Evolutionary conservation across 2,329 filamentous ascomycete species (phyloP), one percentile per base, ranked within the genome.

Genomic region (Didymella lethalis): DNA sequence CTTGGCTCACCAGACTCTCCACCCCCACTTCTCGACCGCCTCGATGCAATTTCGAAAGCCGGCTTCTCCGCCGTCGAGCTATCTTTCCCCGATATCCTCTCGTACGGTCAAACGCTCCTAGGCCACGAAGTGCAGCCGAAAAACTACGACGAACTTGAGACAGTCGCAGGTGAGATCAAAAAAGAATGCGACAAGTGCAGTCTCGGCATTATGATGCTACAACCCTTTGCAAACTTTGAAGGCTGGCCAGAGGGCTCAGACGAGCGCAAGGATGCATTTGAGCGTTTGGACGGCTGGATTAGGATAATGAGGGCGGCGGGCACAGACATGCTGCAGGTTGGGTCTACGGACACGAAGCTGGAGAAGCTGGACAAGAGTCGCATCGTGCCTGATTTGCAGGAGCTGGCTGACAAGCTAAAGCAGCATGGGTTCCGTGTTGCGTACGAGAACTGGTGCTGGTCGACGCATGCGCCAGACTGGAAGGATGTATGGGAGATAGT

Each of bases 391-490:
- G 89, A 93, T 65, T 80, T 93, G 0, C 81, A 82, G 1, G 82
- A 87, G 56, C 79, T 93, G 40, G 67, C 65, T 28, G 68, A 69
- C 29, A 77, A 90, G 50, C 80, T 90, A 1, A 83, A 83, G 0
- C 72, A 80, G 23, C 82, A 85, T 46, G 81, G 82, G 0, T 85
- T 87, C 71, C 82, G 84, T 7, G 78, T 93, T 18, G 89, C 90
- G 0, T 93, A 93, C 65, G 90, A 93, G 77, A 92, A 93, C 70
- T 93, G 90, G 89, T 92, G 90, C 76, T 93, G 90, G 90, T 87
- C 87, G 0, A 91, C 89, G 0, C 84, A 87, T 48, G 88, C 89
- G 0, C 84, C 88, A 0, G 82, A 78, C 0, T 94, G 90, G 90
- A 84, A 83, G 63, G 82, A 88, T 48, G 87, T 88, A 0, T 93